Evolutionary conservation across 371 early-diverging fungal species (phyloP), one percentile per base, ranked within the genome.

Genomic region (Basidiobolus meristosporus): DNA sequence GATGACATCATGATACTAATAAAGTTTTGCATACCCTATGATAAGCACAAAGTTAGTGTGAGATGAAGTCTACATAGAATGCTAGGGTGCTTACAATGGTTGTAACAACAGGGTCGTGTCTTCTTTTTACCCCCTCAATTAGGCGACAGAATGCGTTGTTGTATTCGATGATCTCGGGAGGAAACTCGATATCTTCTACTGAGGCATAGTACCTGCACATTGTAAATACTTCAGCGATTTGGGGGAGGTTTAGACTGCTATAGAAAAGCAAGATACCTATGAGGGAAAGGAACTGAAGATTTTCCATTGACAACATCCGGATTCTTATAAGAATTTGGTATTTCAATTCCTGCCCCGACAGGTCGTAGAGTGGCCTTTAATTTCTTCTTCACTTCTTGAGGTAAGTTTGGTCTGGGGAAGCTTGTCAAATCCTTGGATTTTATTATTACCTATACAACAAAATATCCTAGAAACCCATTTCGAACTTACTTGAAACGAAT

Each of bases 71-170:
- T n/a, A n/a, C n/a, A n/a, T n/a, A n/a, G n/a, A n/a, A n/a, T n/a
- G n/a, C n/a, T n/a, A n/a, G n/a, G n/a, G 12, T 11, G 44, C 60
- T 51, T 63, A 70, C 77, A 72, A 47, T 65, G 10, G 90, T 85
- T 12, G 89, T 80, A 11, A 88, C 89, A 11, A 89, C 90, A 3
- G 92, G 89, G 48, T 91, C 90, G 47, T 96, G 96, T 45, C 96
- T 59, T 45, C 73, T 62, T 57, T 96, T 96, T 39, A 96, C 87
- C 34, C 58, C 65, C 47, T 89, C 90, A 42, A 96, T 82, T 41
- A 78, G 60, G 42, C 70, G 74, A 30, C 84, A 82, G 55, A 96
- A 91, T 31, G 60, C 57, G 26, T 65, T 63, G 46, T 82, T 93
- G 58, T 87, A 90, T 19, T 69, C 64, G 10, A 62, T 44, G 32